Conservation (phyloP, 352 stramenopile genomes). For the Phytophthora sp. region DNA sequence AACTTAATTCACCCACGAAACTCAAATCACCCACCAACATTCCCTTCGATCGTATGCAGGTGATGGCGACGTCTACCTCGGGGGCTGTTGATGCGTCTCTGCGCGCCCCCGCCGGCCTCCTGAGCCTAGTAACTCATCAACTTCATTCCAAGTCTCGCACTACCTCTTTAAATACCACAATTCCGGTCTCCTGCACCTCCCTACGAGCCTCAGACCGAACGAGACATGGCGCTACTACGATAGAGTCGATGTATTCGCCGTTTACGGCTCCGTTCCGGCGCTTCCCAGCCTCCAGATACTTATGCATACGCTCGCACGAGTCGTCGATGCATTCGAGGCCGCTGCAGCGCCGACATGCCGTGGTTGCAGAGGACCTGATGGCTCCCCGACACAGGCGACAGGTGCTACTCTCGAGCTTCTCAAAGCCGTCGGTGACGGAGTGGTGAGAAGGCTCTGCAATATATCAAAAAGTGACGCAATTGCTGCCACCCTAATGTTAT, state of each 20-base stretch:
- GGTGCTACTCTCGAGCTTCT: conserved; percentile 48
- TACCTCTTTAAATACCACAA: neutral
- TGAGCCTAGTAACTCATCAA: conserved; percentile 13
- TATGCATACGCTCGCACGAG: conserved; percentile 27
- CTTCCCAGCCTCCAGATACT: conserved; percentile 39
- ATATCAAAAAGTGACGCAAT: neutral
- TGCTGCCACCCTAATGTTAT: neutral
- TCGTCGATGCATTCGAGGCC: conserved; percentile 9
- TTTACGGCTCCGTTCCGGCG: conserved; percentile 28
- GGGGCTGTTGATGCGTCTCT: conserved; percentile 8
- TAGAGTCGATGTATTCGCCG: conserved; percentile 19
- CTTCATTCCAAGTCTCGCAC: neutral
- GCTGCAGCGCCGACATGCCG: conserved; percentile 20
- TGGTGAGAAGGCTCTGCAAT: conserved; percentile 33
- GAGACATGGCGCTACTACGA: conserved; percentile 7
- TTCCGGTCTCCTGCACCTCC: conserved; percentile 4
- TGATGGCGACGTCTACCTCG: conserved; percentile 44
- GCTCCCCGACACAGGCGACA: conserved; percentile 28
- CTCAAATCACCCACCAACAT: conserved; percentile 34
- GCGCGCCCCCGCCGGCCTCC: conserved; percentile 6
- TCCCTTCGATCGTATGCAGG: conserved; percentile 18
- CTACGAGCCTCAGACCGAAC: conserved; percentile 4
- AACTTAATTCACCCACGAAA: no score
- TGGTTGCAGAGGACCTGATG: conserved; percentile 39
- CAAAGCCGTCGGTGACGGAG: conserved; percentile 45